phyloP scores from a whole-genome alignment of 2,329 filamentous ascomycete genomes.

The Cordyceps cicadae region DNA sequence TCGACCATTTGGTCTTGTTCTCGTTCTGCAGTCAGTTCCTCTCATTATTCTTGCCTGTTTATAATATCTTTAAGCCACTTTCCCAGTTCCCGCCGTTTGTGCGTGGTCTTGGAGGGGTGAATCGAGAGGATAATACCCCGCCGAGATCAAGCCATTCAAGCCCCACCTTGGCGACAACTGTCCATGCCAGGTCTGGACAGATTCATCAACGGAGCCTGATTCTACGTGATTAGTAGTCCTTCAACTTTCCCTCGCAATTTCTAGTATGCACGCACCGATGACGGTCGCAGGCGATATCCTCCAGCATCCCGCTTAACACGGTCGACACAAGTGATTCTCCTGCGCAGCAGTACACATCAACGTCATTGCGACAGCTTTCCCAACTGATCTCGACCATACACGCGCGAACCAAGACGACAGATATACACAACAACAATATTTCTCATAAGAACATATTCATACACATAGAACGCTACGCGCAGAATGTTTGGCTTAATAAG shows the following conservation, averaged over 20 bases:
- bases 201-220: neutral
- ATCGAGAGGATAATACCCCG: neutral
- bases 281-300: neutral
- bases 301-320: neutral
- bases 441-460: neutral
- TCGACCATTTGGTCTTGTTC: conserved; percentile 2
- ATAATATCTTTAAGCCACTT: neutral
- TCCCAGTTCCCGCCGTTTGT: neutral
- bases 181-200: neutral
- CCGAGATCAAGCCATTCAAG: conserved; percentile 1
- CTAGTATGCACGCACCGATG: neutral
- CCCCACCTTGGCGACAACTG: conserved; percentile 7
- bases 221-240: neutral
- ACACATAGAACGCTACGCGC: conserved; percentile 16
- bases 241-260: neutral
- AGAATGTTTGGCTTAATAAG: conserved; percentile 54
- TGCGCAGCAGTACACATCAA: neutral
- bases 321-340: neutral
- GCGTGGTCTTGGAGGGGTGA: neutral
- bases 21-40: neutral
- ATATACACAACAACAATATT: neutral
- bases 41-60: neutral
- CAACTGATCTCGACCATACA: neutral
- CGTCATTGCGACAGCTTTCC: neutral
- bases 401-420: neutral